Conservation (phyloP, 148 eudicot species). For the Pouteria glomerata region DNA sequence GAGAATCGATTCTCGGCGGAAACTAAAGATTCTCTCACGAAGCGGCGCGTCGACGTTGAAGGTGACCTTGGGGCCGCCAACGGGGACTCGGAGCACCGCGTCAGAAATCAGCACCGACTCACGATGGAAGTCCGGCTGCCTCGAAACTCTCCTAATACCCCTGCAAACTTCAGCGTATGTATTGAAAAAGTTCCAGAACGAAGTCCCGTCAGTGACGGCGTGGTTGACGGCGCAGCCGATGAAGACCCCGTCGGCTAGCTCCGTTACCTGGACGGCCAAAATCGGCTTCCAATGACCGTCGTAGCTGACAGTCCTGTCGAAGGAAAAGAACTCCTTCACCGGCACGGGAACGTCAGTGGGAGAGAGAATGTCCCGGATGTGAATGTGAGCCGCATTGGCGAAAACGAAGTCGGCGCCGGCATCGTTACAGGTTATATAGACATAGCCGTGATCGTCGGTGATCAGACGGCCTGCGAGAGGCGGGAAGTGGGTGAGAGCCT, state of each 20-base stretch:
- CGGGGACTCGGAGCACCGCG: conserved; percentile 50
- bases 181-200: conserved; percentile 85
- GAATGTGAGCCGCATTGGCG: conserved; percentile 32
- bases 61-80: conserved; percentile 58
- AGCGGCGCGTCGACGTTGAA: conserved; percentile 51
- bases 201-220: conserved; percentile 76
- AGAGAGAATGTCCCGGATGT: conserved; percentile 33
- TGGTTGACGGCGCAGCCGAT: conserved; percentile 68
- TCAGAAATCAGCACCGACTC: conserved; percentile 50
- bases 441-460: conserved; percentile 43
- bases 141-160: conserved; percentile 35
- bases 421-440: conserved; percentile 52
- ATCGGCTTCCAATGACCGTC: conserved; percentile 63
- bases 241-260: conserved; percentile 64
- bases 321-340: conserved; percentile 45
- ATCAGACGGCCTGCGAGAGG: conserved; percentile 65
- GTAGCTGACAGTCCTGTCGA: conserved; percentile 52
- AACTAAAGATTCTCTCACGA: conserved; percentile 66
- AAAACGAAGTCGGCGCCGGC: conserved; percentile 52
- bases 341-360: conserved; percentile 40
- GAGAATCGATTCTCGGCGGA: conserved; percentile 58
- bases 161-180: conserved; percentile 53
- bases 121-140: conserved; percentile 45
- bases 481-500: conserved; percentile 51
- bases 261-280: conserved; percentile 67